Conservation (phyloP, 441 rosid species). For the Geranium incanum region DNA sequence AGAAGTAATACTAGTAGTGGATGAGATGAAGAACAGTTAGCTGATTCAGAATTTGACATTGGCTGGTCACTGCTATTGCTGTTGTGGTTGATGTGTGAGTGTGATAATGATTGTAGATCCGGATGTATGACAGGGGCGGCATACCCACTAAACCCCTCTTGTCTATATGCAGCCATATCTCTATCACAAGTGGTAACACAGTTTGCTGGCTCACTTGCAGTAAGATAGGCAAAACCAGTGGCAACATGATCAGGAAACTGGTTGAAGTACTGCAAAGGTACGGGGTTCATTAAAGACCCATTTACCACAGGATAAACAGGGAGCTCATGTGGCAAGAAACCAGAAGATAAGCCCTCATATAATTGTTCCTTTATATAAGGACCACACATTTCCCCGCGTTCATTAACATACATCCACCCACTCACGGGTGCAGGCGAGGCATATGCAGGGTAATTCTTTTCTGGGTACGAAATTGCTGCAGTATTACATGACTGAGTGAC, state of each 20-base stretch:
- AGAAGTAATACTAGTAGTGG: constrained; percentile 39
- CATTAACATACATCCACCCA: constrained; percentile 90
- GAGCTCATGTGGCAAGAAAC: constrained; percentile 85
- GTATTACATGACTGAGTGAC: constrained; percentile 37
- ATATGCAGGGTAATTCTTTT: constrained; percentile 35
- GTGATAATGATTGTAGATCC: constrained; percentile 27
- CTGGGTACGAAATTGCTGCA: constrained; percentile 36
- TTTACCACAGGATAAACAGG: constrained; percentile 73
- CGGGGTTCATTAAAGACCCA: constrained; percentile 54
- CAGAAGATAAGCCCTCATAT: constrained; percentile 66
- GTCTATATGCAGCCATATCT: constrained; percentile 26
- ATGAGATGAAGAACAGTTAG: constrained; percentile 23
- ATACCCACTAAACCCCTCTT: constrained; percentile 26
- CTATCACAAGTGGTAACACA: constrained; percentile 20
- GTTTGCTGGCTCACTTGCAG: constrained; percentile 29
- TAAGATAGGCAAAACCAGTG: constrained; percentile 66
- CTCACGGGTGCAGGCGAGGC: constrained; percentile 40
- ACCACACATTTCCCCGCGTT: constrained; percentile 85
- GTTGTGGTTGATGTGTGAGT: constrained; percentile 25
- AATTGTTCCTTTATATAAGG: constrained; percentile 86
- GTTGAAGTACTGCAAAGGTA: constrained; percentile 76
- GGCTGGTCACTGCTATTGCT: constrained; percentile 26
- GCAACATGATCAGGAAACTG: constrained; percentile 88
- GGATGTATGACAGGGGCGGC: constrained; percentile 21
- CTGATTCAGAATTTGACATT: constrained; percentile 29